These are phyloP conservation scores for Aspergillus melleus DNA, from an alignment of 2,329 filamentous ascomycete species.

Conservation along the genomic window DNA sequence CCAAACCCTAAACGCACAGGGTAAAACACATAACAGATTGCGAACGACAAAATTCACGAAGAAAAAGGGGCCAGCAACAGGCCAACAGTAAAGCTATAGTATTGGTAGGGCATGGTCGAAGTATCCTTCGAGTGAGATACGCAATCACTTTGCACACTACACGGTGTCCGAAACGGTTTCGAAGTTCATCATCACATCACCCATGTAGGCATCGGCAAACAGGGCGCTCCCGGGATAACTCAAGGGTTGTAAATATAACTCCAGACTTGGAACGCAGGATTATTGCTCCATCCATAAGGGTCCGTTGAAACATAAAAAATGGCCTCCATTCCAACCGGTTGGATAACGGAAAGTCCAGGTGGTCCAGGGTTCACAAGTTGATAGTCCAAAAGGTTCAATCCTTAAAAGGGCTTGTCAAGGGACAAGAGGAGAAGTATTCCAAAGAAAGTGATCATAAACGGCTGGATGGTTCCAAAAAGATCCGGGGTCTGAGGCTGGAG, in stretches of 20 bases:
- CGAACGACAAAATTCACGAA: background rate
- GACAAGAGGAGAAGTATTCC: background rate
- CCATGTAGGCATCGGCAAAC: background rate
- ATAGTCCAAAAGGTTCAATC: conserved; percentile 1
- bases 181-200: background rate
- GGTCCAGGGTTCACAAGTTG: conserved; percentile 3
- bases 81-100: background rate
- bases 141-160: background rate
- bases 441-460: background rate
- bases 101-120: background rate
- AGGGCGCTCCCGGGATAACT: background rate
- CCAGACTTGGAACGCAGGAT: background rate
- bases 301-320: background rate
- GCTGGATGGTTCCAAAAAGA: conserved; percentile 4
- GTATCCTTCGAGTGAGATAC: background rate
- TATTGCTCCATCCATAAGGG: background rate
- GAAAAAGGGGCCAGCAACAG: background rate
- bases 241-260: background rate
- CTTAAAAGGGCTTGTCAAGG: conserved; percentile 2
- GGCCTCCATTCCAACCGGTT: conserved; percentile 2
- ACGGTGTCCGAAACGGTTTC: background rate
- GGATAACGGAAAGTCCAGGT: background rate
- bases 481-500: background rate
- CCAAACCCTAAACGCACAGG: background rate
- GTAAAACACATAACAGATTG: background rate